Conservation (phyloP, 148 eudicot genomes). For the Chenopodium album region DNA sequence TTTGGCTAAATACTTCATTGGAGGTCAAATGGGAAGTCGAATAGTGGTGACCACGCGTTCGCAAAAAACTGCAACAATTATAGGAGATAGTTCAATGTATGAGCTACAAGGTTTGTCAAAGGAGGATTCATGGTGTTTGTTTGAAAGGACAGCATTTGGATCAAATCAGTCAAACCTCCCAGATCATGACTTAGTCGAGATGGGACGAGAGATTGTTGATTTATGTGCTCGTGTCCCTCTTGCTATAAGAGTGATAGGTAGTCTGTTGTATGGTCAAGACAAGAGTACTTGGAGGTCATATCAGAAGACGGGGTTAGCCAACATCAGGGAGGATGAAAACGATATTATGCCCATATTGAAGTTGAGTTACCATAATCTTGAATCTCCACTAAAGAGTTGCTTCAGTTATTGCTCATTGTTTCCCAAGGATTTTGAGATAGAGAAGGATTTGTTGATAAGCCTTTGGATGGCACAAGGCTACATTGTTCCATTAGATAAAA, state of each 20-base stretch:
- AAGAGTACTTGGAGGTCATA: neutral
- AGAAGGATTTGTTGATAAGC: neutral
- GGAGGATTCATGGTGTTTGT: neutral
- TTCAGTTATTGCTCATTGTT: neutral
- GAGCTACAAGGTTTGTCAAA: neutral
- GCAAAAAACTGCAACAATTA: neutral
- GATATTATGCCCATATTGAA: neutral
- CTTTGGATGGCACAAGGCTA: conserved; percentile 11
- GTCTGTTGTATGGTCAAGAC: neutral
- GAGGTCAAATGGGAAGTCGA: neutral
- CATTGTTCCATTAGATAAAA: neutral
- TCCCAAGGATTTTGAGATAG: neutral
- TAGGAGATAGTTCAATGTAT: neutral
- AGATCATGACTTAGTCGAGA: neutral
- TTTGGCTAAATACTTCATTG: neutral
- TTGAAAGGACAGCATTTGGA: neutral
- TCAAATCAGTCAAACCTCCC: neutral
- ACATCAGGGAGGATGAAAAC: neutral
- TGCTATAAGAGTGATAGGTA: neutral
- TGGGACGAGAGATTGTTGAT: neutral
- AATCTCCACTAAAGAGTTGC: neutral
- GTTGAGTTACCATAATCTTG: neutral
- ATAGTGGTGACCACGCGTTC: neutral
- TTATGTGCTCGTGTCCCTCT: neutral
- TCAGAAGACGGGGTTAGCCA: neutral